These are phyloP conservation scores for Dictyostelium purpureum DNA, from an alignment of 78 protist genomes.

Conservation along the genomic window DNA sequence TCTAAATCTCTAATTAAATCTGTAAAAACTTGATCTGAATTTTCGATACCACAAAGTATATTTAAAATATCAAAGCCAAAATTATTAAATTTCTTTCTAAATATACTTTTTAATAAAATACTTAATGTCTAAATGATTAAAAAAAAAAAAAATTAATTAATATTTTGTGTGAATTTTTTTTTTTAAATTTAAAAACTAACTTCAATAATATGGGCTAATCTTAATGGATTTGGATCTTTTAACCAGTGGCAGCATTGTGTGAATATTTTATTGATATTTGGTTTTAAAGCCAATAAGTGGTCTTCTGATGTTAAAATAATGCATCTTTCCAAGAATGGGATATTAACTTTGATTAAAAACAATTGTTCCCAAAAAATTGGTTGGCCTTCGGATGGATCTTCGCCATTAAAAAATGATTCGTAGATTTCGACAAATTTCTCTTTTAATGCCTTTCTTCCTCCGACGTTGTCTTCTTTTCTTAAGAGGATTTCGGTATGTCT, in stretches of 20 bases:
- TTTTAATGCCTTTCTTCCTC: conserved; percentile 65
- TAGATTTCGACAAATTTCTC: conserved; percentile 70
- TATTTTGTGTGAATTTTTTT: neutral
- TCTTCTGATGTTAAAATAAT: conserved; percentile 70
- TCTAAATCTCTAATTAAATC: conserved; percentile 39
- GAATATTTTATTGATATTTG: conserved; percentile 50
- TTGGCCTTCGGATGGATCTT: conserved; percentile 56
- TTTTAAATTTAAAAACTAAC: neutral
- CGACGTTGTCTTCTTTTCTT: conserved; percentile 49
- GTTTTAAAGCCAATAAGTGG: conserved; percentile 51
- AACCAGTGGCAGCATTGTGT: conserved; percentile 64
- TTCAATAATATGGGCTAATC: conserved; percentile 15
- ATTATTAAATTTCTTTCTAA: conserved; percentile 76
- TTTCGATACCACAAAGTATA: conserved; percentile 66
- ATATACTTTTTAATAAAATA: conserved; percentile 57
- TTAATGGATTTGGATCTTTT: conserved; percentile 8
- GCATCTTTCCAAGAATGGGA: conserved; percentile 69
- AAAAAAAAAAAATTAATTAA: neutral
- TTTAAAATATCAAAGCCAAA: conserved; percentile 74
- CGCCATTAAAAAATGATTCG: conserved; percentile 69
- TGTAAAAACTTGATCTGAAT: conserved; percentile 45
- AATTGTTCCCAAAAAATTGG: conserved; percentile 76
- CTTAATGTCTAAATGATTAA: conserved; percentile 29
- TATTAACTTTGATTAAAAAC: conserved; percentile 55
- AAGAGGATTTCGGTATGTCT: conserved; percentile 66